Base-by-base conservation (phyloP, 768 basidiomycete species). In the Boletus subcaerulescens region DNA sequence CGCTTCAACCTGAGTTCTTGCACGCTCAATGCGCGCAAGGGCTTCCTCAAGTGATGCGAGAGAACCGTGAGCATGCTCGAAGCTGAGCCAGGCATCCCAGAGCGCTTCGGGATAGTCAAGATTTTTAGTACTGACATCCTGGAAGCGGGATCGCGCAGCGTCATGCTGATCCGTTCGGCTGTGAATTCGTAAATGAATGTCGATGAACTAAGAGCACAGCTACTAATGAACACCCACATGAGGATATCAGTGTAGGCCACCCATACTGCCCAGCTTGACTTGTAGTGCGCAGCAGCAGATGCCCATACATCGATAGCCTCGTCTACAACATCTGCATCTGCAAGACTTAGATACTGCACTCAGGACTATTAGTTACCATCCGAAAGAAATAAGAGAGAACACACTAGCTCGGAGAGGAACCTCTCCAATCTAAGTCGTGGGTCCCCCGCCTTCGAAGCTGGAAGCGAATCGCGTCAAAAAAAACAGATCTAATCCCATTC, bases 101-200 rank as follows among this genome's bases (percentile, higher is more conserved):
- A 98, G 75, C 11, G 87, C 89, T 70, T 99, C 96, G 0, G 97
- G 94, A 88, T 94, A 98, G 70, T 99, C 96, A 38, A 98, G 62
- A 47, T 86, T 82, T 67, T 88, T 89, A 42, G 77, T 74, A 29
- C 84, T 80, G 5, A 89, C 76, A 55, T 86, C 83, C 40, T 74
- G 71, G 68, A 91, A 96, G 8, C 83, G 73, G 22, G 78, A 74
- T 39, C 93, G 83, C 3, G 88, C 89, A 44, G 80, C 73, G 15
- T 83, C 78, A 48, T 83, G 73, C 59, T 74, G 75, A 54, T 79
- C 76, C 35, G 78, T 71, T 66, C 81, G 81, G 60, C 84, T 85
- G 60, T 22, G 45, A 33, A 42, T 44, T 22, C 29, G 38, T 22
- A 17, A 43, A 41, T 22, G 20, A 44, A 24, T 22, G 40, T 26